Conservation (phyloP, 768 basidiomycete species). For the Termitomyces bulborhizus region DNA sequence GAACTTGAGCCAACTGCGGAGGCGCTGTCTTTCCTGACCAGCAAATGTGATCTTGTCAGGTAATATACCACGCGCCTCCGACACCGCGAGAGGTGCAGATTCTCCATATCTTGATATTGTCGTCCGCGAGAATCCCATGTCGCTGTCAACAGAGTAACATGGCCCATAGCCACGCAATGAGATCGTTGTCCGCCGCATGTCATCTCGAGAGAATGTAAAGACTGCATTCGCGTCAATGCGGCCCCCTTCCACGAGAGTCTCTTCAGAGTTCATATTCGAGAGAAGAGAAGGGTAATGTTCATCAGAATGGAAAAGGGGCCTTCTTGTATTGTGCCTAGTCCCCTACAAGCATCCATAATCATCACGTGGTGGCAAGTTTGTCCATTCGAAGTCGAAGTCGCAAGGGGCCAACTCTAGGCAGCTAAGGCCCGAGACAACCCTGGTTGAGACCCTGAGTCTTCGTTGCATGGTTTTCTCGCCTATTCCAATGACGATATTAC, state of each 20-base stretch:
- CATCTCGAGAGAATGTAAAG: constrained; percentile 13
- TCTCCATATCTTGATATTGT: constrained; percentile 13
- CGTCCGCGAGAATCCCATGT: constrained; percentile 10
- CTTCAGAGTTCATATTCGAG: constrained; percentile 12
- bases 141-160: constrained; percentile 13
- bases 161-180: constrained; percentile 14
- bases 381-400: background rate
- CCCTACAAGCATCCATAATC: background rate
- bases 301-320: background rate
- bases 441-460: background rate
- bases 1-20: constrained; percentile 18
- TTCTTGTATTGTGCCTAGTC: background rate
- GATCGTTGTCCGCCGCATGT: constrained; percentile 15
- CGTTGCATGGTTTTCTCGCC: background rate
- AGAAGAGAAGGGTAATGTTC: background rate
- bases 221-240: constrained; percentile 11
- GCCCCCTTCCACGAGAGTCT: constrained; percentile 14
- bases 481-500: too few relatives aligned
- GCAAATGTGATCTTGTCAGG: constrained; percentile 18
- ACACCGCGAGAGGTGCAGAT: constrained; percentile 12
- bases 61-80: constrained; percentile 15
- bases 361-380: constrained; percentile 6
- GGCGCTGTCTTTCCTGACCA: constrained; percentile 13
- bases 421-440: background rate
- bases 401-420: background rate